Evolutionary conservation across 2,329 filamentous ascomycete species (phyloP).

Genomic region (Xylaria arbuscula): DNA sequence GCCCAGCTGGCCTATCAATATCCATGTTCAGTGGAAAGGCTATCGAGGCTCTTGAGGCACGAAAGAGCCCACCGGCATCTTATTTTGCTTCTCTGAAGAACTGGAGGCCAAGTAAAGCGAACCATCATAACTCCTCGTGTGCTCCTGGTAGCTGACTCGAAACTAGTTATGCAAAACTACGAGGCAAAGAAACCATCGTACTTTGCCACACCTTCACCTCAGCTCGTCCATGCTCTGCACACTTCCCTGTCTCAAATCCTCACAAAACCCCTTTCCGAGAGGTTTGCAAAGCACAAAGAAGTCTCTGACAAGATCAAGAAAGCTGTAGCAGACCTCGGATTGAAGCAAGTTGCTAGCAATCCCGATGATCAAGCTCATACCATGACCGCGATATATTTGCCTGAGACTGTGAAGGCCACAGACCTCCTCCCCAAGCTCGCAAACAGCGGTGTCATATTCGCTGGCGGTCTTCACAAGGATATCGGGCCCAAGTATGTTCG

Average conservation of each 20-base stretch:
- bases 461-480: conserved; percentile 94
- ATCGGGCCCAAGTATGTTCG: conserved; percentile 93
- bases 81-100: conserved; percentile 99
- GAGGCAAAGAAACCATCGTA: conserved; percentile 97
- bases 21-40: conserved; percentile 92
- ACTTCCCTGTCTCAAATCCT: conserved; percentile 89
- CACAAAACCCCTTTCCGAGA: conserved; percentile 79
- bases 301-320: conserved; percentile 89
- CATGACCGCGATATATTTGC: conserved; percentile 98
- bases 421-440: conserved; percentile 87
- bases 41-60: conserved; percentile 80
- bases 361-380: conserved; percentile 93
- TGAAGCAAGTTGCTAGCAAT: conserved; percentile 86
- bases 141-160: conserved; percentile 34
- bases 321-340: conserved; percentile 79
- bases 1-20: conserved; percentile 92
- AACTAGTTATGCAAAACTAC: conserved; percentile 96
- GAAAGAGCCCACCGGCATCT: conserved; percentile 83
- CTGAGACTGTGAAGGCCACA: conserved; percentile 81
- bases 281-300: conserved; percentile 83
- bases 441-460: conserved; percentile 91
- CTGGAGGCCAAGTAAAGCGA: conserved; percentile 84
- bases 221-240: conserved; percentile 92
- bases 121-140: neutral
- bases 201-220: conserved; percentile 95